These are phyloP conservation scores for Lyophyllum decastes DNA, from an alignment of 768 basidiomycete genomes.

Conservation along the genomic window DNA sequence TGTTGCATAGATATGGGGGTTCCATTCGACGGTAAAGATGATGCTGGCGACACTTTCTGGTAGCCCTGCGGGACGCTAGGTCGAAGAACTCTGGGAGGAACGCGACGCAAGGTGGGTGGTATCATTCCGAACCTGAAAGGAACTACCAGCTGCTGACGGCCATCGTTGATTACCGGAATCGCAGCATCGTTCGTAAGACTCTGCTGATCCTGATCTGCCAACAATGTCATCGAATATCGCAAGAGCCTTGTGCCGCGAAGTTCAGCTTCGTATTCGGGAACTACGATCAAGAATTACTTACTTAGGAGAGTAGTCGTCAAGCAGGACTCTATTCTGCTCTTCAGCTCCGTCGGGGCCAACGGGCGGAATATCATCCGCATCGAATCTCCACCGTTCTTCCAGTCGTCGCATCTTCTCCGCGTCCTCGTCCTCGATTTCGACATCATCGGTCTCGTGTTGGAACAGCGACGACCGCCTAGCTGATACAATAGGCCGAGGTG, in stretches of 20 bases:
- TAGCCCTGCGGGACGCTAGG: slow-evolving; percentile 10
- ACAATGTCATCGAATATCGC: slow-evolving; percentile 52
- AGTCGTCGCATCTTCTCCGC: slow-evolving; percentile 35
- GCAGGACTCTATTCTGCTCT: slow-evolving; percentile 62
- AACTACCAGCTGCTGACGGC: slow-evolving; percentile 48
- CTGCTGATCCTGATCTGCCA: slow-evolving; percentile 56
- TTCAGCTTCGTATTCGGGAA: neutral
- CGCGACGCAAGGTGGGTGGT: slow-evolving; percentile 29
- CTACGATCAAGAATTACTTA: neutral
- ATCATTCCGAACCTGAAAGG: slow-evolving; percentile 48
- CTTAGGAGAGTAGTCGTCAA: slow-evolving; percentile 64
- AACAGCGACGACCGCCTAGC: slow-evolving; percentile 28
- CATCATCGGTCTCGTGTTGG: slow-evolving; percentile 20
- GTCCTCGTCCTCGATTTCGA: slow-evolving; percentile 32
- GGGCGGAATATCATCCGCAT: slow-evolving; percentile 59
- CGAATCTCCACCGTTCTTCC: slow-evolving; percentile 66
- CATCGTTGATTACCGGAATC: slow-evolving; percentile 45
- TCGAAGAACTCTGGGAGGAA: slow-evolving; percentile 17
- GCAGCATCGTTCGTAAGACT: slow-evolving; percentile 50
- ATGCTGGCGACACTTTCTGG: neutral
- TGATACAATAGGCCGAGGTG: slow-evolving; percentile 22
- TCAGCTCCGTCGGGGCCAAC: slow-evolving; percentile 59
- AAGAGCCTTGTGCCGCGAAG: slow-evolving; percentile 44
- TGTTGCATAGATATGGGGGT: slow-evolving; percentile 6
- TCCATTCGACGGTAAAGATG: neutral